These are phyloP conservation scores for Tagetes erecta DNA, from an alignment of 129 eudicot genomes.

Conservation along the genomic window DNA sequence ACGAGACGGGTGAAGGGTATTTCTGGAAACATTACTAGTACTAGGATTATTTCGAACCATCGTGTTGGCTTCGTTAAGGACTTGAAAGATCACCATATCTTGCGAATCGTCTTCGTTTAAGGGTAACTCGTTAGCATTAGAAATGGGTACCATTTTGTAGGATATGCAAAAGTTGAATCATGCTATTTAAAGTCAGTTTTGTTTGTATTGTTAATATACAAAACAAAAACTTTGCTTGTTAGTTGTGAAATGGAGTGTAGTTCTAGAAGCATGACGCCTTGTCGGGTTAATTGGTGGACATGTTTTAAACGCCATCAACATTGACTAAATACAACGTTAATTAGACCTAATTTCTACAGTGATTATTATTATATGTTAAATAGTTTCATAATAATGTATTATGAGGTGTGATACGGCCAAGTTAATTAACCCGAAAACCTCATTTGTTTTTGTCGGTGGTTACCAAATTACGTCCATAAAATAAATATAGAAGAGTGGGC, in stretches of 20 bases:
- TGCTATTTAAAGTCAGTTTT: conserved; percentile 26
- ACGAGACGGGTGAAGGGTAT: conserved; percentile 31
- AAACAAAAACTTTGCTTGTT: neutral
- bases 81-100: conserved; percentile 63
- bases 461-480: neutral
- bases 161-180: conserved; percentile 9
- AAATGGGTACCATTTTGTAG: conserved; percentile 34
- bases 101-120: conserved; percentile 75
- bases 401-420: neutral
- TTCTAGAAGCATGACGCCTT: conserved; percentile 16
- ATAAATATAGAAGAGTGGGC: no score
- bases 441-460: neutral
- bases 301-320: neutral
- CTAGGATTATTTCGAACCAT: conserved; percentile 5
- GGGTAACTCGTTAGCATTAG: conserved; percentile 49
- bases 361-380: neutral
- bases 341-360: neutral
- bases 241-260: no score
- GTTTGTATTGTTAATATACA: neutral
- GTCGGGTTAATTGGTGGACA: neutral
- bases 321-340: neutral
- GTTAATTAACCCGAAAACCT: neutral
- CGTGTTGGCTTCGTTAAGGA: conserved; percentile 60
- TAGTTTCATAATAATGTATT: neutral
- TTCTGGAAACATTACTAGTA: conserved; percentile 1